Evolutionary conservation across 345 rosid species (phyloP), one percentile per base, ranked within the genome.

Genomic region (Corchorus olitorius): DNA sequence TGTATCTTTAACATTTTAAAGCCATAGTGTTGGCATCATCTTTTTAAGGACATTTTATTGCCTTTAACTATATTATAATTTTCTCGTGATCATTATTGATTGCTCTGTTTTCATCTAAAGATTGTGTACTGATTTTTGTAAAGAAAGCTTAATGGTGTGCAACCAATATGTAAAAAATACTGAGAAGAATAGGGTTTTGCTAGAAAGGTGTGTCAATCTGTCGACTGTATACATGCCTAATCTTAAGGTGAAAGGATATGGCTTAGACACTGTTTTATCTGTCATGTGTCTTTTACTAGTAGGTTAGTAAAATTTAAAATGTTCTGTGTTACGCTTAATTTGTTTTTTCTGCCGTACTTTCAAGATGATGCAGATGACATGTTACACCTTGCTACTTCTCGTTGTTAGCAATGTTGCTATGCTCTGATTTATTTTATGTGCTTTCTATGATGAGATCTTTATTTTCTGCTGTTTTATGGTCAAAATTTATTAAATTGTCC

Each of bases 271-370:
- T 72, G 52, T 56, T 41, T 22, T 58, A 19, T 53, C 65, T 58
- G 37, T 13, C 11, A 3, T 72, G 22, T 6, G 39, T 56, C 52
- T 56, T 27, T 37, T 58, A 56, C 8, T 58, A 41, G 12, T 37
- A 12, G 64, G 53, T 72, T 20, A 72, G 54, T 37, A 49, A 71
- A 70, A 71, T 34, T 52, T 37, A 22, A 49, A 49, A 70, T 37
- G 14, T 41, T 65, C 17, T 53, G 12, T 70, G 34, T 54, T 35
- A 13, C 5, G 45, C 53, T 43, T 48, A 43, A 13, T 12, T 72
- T 2, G 39, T 8, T 7, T 56, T 72, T 43, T 12, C 8, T 12
- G 64, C 61, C 53, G 2, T 70, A 72, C 54, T 41, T 56, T 20
- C 41, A 20, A 53, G 65, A 39, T 56, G 39, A 41, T 72, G 65